phyloP scores from a whole-genome alignment of 2,329 filamentous ascomycete species.

The Ophiosphaerella narmari region DNA sequence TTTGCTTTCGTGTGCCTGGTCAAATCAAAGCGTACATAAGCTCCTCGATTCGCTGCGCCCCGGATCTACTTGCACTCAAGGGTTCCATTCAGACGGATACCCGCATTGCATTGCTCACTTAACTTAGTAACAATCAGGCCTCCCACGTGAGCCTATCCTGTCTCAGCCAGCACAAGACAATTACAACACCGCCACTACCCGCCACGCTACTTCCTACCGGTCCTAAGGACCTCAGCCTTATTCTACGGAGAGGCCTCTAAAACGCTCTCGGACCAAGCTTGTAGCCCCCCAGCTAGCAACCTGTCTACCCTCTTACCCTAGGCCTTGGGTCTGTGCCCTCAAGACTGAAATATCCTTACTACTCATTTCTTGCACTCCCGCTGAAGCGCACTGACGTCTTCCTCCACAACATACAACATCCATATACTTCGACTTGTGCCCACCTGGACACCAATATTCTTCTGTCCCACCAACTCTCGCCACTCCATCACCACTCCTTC shows the following conservation, averaged over 20 bases:
- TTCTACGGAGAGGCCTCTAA: conserved; percentile 37
- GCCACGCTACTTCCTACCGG: conserved; percentile 37
- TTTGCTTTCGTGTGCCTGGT: conserved; percentile 28
- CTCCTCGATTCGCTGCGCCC: conserved; percentile 33
- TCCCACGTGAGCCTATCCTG: conserved; percentile 34
- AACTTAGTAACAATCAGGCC: conserved; percentile 35
- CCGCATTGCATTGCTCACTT: conserved; percentile 18
- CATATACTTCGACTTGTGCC: conserved; percentile 25
- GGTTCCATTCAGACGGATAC: conserved; percentile 14
- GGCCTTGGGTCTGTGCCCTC: conserved; percentile 34
- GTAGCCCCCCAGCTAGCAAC: conserved; percentile 35
- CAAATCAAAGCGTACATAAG: conserved; percentile 27
- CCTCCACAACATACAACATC: conserved; percentile 35
- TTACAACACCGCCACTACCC: conserved; percentile 42
- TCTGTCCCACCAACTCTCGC: conserved; percentile 10
- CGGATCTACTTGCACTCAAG: conserved; percentile 24
- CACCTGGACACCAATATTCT: conserved; percentile 18
- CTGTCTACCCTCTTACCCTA: conserved; percentile 34
- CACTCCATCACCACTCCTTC: conserved; percentile 4
- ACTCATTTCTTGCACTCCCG: conserved; percentile 29
- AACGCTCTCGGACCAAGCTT: conserved; percentile 38
- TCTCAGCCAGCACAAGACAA: conserved; percentile 40
- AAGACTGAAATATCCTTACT: conserved; percentile 35
- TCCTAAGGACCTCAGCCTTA: conserved; percentile 43
- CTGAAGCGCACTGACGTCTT: conserved; percentile 35